phyloP scores from a whole-genome alignment of 208 protist species.

The Jaenimonas drosophilae region DNA sequence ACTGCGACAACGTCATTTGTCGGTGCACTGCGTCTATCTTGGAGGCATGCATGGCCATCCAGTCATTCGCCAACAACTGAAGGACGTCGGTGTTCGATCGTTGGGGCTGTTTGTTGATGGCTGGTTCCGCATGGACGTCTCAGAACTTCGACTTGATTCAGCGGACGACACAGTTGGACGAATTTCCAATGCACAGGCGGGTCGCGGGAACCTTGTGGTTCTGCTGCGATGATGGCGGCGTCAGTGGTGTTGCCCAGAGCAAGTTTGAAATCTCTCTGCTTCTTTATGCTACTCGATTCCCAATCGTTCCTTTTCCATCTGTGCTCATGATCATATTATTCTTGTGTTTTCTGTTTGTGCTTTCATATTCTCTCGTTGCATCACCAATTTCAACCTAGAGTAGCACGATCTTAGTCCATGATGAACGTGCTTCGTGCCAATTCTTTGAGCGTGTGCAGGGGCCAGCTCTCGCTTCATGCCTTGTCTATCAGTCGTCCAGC shows the following conservation, averaged over 20 bases:
- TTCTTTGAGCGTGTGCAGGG: no score
- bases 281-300: conserved; percentile 1
- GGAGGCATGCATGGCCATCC: conserved; percentile 7
- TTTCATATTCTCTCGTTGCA: no score
- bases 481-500: not conserved
- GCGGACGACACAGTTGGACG: no score
- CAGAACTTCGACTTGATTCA: no score
- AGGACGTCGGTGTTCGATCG: conserved; percentile 3
- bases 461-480: no score
- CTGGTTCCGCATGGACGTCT: no score
- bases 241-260: not conserved
- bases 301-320: conserved; percentile 1
- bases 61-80: conserved; percentile 7
- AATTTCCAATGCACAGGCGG: not conserved
- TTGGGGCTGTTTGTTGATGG: conserved; percentile 10
- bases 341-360: not conserved
- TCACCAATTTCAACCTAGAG: no score
- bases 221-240: no score
- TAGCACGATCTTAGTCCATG: no score
- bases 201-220: not conserved
- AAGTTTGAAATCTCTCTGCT: not conserved
- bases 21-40: conserved; percentile 27
- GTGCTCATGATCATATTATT: not conserved
- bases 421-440: no score
- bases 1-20: conserved; percentile 20